Conservation (phyloP, 192 early-diverging fungal genomes). For the Coemansia pectinata region DNA sequence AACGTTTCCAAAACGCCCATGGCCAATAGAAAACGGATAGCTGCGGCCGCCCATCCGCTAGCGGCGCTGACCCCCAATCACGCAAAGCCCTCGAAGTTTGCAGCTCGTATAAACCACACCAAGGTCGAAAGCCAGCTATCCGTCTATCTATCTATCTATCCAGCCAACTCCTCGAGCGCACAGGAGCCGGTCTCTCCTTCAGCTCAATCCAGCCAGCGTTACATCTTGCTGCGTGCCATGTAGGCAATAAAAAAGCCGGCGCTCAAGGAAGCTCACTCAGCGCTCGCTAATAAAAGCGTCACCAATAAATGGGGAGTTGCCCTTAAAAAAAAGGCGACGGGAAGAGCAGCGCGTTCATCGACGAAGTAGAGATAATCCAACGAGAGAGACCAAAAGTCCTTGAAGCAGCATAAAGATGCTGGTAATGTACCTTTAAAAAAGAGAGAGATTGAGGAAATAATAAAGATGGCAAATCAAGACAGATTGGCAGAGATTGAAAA, state of each 20-base stretch:
- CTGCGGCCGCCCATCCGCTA: not conserved
- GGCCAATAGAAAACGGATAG: slow-evolving; percentile 1
- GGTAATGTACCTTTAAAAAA: slow-evolving; percentile 18
- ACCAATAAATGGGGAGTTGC: not conserved
- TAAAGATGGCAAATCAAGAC: not conserved
- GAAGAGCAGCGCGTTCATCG: slow-evolving; percentile 3
- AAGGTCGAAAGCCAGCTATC: not conserved
- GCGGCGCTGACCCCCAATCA: not conserved
- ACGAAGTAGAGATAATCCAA: not conserved
- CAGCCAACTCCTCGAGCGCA: not conserved
- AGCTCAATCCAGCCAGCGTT: not conserved
- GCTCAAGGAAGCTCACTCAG: not conserved
- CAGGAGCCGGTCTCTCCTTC: slow-evolving; percentile 9
- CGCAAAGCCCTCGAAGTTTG: not conserved
- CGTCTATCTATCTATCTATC: not conserved
- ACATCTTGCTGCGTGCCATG: not conserved
- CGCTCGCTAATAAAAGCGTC: not conserved
- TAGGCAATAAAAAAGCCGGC: not conserved
- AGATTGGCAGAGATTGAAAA: not conserved
- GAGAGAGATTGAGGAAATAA: not conserved
- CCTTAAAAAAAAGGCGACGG: not conserved
- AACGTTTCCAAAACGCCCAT: not conserved
- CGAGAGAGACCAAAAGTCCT: not conserved
- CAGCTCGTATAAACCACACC: not conserved
- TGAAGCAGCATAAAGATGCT: not conserved